phyloP scores from a whole-genome alignment of 305 asterid genomes.

The Withania somnifera region DNA sequence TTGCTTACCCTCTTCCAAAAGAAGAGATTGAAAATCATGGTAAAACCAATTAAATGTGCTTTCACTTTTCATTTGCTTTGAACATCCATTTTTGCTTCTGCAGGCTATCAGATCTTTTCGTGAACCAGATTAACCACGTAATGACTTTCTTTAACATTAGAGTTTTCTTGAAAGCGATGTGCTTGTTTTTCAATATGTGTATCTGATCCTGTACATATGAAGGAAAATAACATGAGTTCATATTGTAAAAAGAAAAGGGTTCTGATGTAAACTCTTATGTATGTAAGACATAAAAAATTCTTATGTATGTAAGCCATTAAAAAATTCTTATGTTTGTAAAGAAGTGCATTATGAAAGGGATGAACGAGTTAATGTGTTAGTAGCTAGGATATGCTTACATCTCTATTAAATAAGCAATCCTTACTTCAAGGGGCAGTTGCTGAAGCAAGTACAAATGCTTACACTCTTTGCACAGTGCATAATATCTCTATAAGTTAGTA shows the following conservation, averaged over 20 bases:
- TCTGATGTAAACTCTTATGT: too few relatives aligned
- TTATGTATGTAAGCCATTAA: neutral
- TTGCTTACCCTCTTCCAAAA: conserved; percentile 76
- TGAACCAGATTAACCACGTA: neutral
- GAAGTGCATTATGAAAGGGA: neutral
- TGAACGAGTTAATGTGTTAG: neutral
- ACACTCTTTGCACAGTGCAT: neutral
- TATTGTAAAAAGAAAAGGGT: too few relatives aligned
- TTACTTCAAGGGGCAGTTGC: neutral
- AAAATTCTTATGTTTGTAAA: neutral
- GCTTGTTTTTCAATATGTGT: neutral
- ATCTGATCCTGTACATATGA: neutral
- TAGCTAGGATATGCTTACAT: neutral
- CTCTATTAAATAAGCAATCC: neutral
- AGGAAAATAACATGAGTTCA: neutral
- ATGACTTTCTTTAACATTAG: neutral
- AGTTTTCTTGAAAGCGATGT: neutral
- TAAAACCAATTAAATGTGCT: conserved; percentile 19
- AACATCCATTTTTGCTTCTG: neutral
- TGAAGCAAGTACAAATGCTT: neutral
- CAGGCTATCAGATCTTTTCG: neutral
- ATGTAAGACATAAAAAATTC: too few relatives aligned
- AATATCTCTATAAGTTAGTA: neutral
- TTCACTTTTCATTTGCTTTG: neutral
- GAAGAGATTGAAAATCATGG: conserved; percentile 69